Conservation (phyloP, 495 filamentous ascomycete genomes). For the Neurospora sp. region DNA sequence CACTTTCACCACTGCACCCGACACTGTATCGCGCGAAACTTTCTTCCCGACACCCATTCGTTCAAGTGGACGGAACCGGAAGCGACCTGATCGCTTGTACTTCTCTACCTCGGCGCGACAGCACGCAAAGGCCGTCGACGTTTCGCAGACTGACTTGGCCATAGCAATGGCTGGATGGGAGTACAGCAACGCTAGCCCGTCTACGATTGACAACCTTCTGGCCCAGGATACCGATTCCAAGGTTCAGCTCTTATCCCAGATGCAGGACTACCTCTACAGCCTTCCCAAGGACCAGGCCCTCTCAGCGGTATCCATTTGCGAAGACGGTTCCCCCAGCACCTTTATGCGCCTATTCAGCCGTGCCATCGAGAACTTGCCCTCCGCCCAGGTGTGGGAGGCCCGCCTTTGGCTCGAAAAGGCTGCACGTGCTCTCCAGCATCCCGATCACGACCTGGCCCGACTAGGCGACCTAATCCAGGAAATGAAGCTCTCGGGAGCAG, state of each 20-base stretch:
- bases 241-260: constrained; percentile 12
- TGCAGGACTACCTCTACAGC: constrained; percentile 10
- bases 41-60: background rate
- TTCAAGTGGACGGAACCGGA: background rate
- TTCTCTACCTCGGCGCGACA: constrained; percentile 19
- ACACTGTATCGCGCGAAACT: background rate
- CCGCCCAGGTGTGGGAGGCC: constrained; percentile 18
- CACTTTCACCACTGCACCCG: background rate
- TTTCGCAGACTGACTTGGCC: background rate
- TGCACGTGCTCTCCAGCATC: constrained; percentile 1
- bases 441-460: background rate
- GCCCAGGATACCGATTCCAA: constrained; percentile 16
- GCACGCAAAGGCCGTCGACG: background rate
- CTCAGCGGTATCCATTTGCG: background rate
- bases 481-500: constrained; percentile 15
- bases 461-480: constrained; percentile 14
- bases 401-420: constrained; percentile 19
- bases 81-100: background rate
- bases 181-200: constrained; percentile 22
- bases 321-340: background rate
- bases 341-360: constrained; percentile 18
- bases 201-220: constrained; percentile 2
- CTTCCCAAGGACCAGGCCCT: background rate
- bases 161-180: background rate
- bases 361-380: constrained; percentile 16